A percentile compares a stretch with the other conserved stretches of the same genome.
phyloP scores from a whole-genome alignment of 1,284 basidiomycete species.

The Amylostereum chailletii region DNA sequence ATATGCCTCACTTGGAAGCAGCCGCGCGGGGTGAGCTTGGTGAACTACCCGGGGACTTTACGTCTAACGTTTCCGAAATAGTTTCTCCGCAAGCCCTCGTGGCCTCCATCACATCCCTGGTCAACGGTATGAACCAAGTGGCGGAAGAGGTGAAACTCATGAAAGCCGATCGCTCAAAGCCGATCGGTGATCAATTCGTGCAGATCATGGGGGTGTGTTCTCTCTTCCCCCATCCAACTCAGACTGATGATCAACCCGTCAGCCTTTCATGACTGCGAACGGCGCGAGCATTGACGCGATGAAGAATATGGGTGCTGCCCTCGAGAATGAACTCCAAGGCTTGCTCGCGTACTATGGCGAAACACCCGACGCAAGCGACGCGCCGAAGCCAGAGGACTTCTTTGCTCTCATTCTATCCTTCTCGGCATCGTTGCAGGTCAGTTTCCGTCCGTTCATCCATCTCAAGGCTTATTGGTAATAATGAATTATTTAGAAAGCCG shows the following conservation, averaged over 20 bases:
- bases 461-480: background rate
- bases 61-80: conserved; percentile 18
- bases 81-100: conserved; percentile 63
- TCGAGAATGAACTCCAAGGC: conserved; percentile 52
- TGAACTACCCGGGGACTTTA: background rate
- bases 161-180: conserved; percentile 23
- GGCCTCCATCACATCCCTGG: conserved; percentile 51
- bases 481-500: conserved; percentile 50
- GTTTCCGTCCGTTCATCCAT: conserved; percentile 2
- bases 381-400: conserved; percentile 71
- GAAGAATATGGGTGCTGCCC: conserved; percentile 44
- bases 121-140: conserved; percentile 49
- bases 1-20: conserved; percentile 74
- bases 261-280: conserved; percentile 53
- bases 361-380: conserved; percentile 45
- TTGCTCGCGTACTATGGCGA: conserved; percentile 72
- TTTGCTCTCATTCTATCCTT: conserved; percentile 70
- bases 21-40: conserved; percentile 62
- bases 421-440: conserved; percentile 62
- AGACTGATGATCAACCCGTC: conserved; percentile 1
- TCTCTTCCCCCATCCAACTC: background rate
- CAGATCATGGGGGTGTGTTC: conserved; percentile 53
- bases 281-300: conserved; percentile 51
- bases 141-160: conserved; percentile 45
- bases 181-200: conserved; percentile 52